These are phyloP conservation scores for Colletotrichum horii DNA, from an alignment of 2,329 filamentous ascomycete species.

Conservation along the genomic window DNA sequence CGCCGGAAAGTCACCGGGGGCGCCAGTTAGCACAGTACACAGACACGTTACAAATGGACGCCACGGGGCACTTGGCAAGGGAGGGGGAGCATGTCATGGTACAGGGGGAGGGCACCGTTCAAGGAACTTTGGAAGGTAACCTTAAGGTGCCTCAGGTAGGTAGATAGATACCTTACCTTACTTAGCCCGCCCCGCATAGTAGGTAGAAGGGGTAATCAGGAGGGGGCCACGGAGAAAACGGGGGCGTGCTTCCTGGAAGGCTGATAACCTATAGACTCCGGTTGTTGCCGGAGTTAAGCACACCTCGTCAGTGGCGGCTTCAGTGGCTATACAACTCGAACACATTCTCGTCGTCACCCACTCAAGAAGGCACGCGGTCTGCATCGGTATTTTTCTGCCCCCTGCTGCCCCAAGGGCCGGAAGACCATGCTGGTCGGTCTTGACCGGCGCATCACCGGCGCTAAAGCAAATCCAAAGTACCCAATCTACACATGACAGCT, in stretches of 20 bases:
- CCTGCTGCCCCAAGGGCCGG: neutral
- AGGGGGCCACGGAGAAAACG: neutral
- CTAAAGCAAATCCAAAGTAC: neutral
- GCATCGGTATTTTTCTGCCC: neutral
- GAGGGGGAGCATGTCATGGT: neutral
- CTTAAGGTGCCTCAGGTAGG: too few relatives aligned
- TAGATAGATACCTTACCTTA: neutral
- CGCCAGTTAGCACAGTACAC: neutral
- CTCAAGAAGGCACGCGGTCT: neutral
- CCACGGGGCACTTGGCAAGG: neutral
- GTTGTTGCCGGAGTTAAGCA: conserved; percentile 1
- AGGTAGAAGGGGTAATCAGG: neutral
- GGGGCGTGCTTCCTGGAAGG: neutral
- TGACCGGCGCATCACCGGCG: neutral
- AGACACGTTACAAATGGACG: neutral
- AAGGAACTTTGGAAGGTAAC: neutral
- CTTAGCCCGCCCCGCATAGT: too few relatives aligned
- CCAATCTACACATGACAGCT: neutral
- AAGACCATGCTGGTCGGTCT: neutral
- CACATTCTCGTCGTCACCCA: neutral
- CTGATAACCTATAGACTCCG: neutral
- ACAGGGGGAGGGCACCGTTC: neutral
- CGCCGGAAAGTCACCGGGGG: conserved; percentile 5
- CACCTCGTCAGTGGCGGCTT: neutral
- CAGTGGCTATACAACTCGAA: neutral